Percentiles rank a stretch among this genome's conserved stretches.
These are phyloP conservation scores for Aspergillus wentii DNA, from an alignment of 495 filamentous ascomycete species.

Conservation along the genomic window DNA sequence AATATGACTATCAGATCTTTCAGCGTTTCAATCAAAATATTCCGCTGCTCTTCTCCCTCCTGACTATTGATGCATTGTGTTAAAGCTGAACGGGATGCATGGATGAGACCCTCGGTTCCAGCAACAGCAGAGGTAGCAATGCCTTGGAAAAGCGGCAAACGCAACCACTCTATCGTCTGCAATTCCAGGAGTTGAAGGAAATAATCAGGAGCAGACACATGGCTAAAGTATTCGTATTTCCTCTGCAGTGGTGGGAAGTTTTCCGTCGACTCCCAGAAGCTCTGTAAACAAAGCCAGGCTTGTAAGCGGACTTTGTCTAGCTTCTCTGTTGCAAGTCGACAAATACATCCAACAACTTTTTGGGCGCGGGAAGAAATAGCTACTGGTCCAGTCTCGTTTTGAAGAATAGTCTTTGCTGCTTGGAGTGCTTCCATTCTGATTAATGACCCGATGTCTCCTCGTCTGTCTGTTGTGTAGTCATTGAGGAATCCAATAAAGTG, in stretches of 20 bases:
- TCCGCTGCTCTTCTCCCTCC: constrained; percentile 27
- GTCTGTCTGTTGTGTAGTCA: constrained; percentile 82
- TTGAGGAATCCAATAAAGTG: constrained; percentile 55
- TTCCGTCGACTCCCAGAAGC: constrained; percentile 28
- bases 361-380: constrained; percentile 17
- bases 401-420: constrained; percentile 41
- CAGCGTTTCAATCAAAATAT: constrained; percentile 28
- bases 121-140: constrained; percentile 75
- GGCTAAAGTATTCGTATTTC: constrained; percentile 40
- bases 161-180: constrained; percentile 32
- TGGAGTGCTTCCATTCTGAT: constrained; percentile 74
- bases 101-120: constrained; percentile 76
- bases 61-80: constrained; percentile 37
- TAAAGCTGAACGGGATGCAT: constrained; percentile 67
- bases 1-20: constrained; percentile 40
- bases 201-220: constrained; percentile 38
- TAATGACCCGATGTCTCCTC: constrained; percentile 85
- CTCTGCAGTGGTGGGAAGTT: constrained; percentile 33
- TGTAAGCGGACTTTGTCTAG: constrained; percentile 77
- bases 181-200: constrained; percentile 39
- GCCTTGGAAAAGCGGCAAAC: constrained; percentile 60
- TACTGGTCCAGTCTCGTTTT: constrained; percentile 9
- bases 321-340: constrained; percentile 77
- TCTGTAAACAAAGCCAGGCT: constrained; percentile 50
- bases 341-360: constrained; percentile 41